A percentile compares a stretch with the other conserved stretches of the same genome.
Evolutionary conservation across 1,284 basidiomycete species (phyloP).

Genomic region (Quambalaria eucalypti): DNA sequence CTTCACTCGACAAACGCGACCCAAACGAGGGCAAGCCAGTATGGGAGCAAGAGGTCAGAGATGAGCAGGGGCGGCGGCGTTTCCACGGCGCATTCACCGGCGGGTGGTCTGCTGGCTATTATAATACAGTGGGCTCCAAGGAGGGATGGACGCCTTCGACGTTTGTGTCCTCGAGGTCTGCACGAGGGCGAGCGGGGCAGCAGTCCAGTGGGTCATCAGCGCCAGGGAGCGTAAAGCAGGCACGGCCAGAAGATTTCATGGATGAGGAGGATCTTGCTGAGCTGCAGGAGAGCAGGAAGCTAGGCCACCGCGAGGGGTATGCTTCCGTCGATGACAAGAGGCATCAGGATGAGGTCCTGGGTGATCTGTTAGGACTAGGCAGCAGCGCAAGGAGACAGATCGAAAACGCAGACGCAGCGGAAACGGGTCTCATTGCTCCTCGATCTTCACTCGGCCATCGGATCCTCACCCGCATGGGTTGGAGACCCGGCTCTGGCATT

Average conservation of each 20-base stretch:
- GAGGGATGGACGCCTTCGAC: constrained; percentile 93
- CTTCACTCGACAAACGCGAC: constrained; percentile 71
- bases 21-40: constrained; percentile 85
- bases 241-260: constrained; percentile 84
- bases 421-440: not conserved
- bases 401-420: not conserved
- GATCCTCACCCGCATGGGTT: constrained; percentile 87
- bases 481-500: constrained; percentile 62
- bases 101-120: constrained; percentile 94
- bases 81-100: constrained; percentile 97
- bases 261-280: constrained; percentile 93
- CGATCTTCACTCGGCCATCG: constrained; percentile 32
- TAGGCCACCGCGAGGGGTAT: constrained; percentile 43
- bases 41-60: constrained; percentile 94
- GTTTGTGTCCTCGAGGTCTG: constrained; percentile 55
- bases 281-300: constrained; percentile 60
- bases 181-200: constrained; percentile 5
- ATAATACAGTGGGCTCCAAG: constrained; percentile 88
- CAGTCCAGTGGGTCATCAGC: too few species aligned
- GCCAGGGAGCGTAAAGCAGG: constrained; percentile 43
- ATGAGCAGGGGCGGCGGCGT: constrained; percentile 83
- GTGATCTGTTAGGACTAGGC: not conserved
- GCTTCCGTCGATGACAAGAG: constrained; percentile 48
- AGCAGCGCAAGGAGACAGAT: not conserved
- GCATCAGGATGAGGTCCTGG: constrained; percentile 24